Base-by-base conservation (phyloP, 768 basidiomycete species). In the Collybiopsis luxurians region DNA sequence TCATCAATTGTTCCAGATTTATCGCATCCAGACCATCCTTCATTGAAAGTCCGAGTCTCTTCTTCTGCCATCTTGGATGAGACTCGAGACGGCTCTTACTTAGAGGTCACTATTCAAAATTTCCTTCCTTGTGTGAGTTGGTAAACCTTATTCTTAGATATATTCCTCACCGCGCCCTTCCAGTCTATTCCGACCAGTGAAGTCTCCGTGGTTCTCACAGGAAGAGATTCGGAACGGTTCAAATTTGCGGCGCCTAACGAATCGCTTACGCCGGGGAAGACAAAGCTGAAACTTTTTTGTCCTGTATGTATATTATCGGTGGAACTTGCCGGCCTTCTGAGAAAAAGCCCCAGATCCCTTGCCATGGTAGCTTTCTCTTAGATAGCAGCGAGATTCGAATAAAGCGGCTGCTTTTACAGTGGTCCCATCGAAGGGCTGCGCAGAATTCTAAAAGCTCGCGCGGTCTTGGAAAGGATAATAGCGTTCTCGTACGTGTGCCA, bases 91-190 rank as follows among this genome's bases (percentile, higher is more conserved):
- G 86, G 87, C 1, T 84, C 78, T 34, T 80, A 73, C 59, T 64
- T 95, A 17, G 72, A 81, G 53, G 78, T 88, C 17, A 73, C 75
- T 1, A 71, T 95, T 27, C 72, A 71, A 30, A 98, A 93, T 64
- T 70, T 71, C 38, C 67, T 96, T 23, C 87, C 91, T 30, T 90
- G 91, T 62, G 95, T 95, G 67, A 69, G 88, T 73, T 53, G 27
- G 34, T 40, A 34, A 42, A 42, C 53, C 46, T 31, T 44, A 30
- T 27, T 19, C 9, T 10, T 28, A 21, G 10, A 10, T 19, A n/a
- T 38, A 2, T 9, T 53, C 28, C 1, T 36, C 28, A 27, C 3
- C 10, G 13, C 12, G 3, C 15, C 36, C 13, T 23, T 51, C 23
- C 57, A 95, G 92, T 69, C 73, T 6, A 57, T 97, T 19, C 71